Percentiles rank a stretch among this genome's conserved stretches.
These are phyloP conservation scores for Diutina sp. DNA, from an alignment of 1,139 yeast species.

Conservation along the genomic window DNA sequence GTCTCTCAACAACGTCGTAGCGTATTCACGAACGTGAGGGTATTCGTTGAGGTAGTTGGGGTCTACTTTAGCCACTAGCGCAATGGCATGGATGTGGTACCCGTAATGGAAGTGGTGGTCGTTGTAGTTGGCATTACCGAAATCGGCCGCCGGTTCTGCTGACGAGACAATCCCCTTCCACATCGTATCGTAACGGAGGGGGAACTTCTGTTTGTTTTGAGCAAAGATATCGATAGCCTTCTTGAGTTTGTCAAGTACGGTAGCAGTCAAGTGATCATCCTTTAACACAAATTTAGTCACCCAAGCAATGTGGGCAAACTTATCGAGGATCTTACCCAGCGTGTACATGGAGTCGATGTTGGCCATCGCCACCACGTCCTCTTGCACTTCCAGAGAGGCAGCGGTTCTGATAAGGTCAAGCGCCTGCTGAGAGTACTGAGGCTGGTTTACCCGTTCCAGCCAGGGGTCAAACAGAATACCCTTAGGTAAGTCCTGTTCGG, in stretches of 20 bases:
- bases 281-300: slow-evolving; percentile 44
- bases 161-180: slow-evolving; percentile 72
- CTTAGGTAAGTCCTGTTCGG: slow-evolving; percentile 27
- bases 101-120: slow-evolving; percentile 43
- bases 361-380: slow-evolving; percentile 45
- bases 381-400: slow-evolving; percentile 38
- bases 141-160: slow-evolving; percentile 42
- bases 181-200: slow-evolving; percentile 49
- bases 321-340: slow-evolving; percentile 62
- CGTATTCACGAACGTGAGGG: slow-evolving; percentile 5
- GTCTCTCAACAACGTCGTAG: slow-evolving; percentile 6
- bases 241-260: slow-evolving; percentile 37
- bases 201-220: slow-evolving; percentile 42
- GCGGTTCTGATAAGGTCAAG: slow-evolving; percentile 23
- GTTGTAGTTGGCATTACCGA: slow-evolving; percentile 43
- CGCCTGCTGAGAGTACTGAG: neutral
- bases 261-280: slow-evolving; percentile 31
- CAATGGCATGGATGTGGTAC: slow-evolving; percentile 32
- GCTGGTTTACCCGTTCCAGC: slow-evolving; percentile 8
- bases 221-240: slow-evolving; percentile 49
- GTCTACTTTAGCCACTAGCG: slow-evolving; percentile 7
- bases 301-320: slow-evolving; percentile 61
- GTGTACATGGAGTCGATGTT: slow-evolving; percentile 65
- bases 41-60: neutral
- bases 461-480: slow-evolving; percentile 47